These are phyloP conservation scores for Fagopyrum homotropicum DNA, from an alignment of 148 eudicot genomes.

Conservation along the genomic window DNA sequence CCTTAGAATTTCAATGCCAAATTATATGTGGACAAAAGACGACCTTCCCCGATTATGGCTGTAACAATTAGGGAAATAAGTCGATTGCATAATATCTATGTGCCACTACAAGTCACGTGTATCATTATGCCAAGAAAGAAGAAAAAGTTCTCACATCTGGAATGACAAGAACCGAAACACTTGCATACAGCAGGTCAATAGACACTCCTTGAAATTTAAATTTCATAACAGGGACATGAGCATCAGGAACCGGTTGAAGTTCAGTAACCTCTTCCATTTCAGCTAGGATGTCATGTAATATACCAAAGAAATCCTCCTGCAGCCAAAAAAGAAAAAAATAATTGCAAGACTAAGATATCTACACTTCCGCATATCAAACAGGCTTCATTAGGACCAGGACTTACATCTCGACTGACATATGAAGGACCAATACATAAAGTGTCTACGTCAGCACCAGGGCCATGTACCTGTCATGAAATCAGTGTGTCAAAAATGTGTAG, in stretches of 20 bases:
- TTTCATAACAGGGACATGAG: slow-evolving; percentile 55
- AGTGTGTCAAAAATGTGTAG: neutral
- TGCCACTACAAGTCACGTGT: neutral
- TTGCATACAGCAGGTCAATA: slow-evolving; percentile 54
- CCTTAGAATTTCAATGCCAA: neutral
- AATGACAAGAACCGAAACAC: slow-evolving; percentile 29
- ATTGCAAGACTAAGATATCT: neutral
- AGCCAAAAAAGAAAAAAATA: neutral
- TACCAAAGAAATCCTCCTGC: slow-evolving; percentile 43
- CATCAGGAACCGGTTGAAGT: slow-evolving; percentile 48
- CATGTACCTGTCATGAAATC: slow-evolving; percentile 35
- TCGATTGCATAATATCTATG: neutral
- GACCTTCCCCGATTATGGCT: neutral
- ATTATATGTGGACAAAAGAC: neutral
- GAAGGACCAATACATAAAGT: slow-evolving; percentile 50
- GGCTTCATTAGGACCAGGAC: neutral
- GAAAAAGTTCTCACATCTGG: slow-evolving; percentile 30
- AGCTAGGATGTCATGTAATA: slow-evolving; percentile 38
- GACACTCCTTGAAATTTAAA: slow-evolving; percentile 48
- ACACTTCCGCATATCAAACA: neutral
- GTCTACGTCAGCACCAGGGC: slow-evolving; percentile 56
- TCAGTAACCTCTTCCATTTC: slow-evolving; percentile 46
- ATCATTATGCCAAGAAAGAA: neutral
- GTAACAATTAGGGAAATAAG: neutral
- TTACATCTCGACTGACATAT: slow-evolving; percentile 44